A percentile compares a stretch with the other conserved stretches of the same genome.
Evolutionary conservation across 495 filamentous ascomycete species (phyloP).

Genomic region (Aspergillus haitiensis): DNA sequence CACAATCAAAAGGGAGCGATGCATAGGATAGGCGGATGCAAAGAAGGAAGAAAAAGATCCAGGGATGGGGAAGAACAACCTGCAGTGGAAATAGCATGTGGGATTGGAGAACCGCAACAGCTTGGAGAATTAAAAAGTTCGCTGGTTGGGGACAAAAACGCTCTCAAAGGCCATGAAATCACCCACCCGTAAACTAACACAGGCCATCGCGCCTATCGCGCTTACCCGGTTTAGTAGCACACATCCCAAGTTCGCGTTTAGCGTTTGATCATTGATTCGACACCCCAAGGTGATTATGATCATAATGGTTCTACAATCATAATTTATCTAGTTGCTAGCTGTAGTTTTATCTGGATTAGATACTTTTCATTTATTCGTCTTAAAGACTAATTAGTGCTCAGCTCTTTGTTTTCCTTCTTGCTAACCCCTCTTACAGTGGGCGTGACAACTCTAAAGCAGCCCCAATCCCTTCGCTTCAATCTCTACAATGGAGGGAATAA

Average conservation of each 20-base stretch:
- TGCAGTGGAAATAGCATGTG: slow-evolving; percentile 24
- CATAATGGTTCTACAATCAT: too few species aligned
- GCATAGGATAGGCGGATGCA: background rate
- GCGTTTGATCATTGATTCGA: background rate
- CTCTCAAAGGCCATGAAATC: background rate
- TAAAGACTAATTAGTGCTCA: background rate
- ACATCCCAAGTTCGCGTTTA: slow-evolving; percentile 7
- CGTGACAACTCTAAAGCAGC: slow-evolving; percentile 46
- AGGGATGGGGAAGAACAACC: slow-evolving; percentile 13
- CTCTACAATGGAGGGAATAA: slow-evolving; percentile 55
- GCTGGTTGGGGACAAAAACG: slow-evolving; percentile 14
- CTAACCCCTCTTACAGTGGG: background rate
- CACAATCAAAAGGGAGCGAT: background rate
- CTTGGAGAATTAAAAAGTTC: slow-evolving; percentile 5
- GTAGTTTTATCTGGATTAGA: too few species aligned
- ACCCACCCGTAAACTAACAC: slow-evolving; percentile 5
- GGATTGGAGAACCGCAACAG: slow-evolving; percentile 10
- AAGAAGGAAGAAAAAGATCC: background rate
- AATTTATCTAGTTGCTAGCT: too few species aligned
- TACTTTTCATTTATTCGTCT: too few species aligned
- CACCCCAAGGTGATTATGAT: too few species aligned
- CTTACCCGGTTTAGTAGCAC: slow-evolving; percentile 13
- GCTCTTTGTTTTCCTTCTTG: slow-evolving; percentile 5
- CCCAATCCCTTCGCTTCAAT: slow-evolving; percentile 58
- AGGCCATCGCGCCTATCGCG: slow-evolving; percentile 10